These are phyloP conservation scores for Fusarium virguliforme DNA, from an alignment of 2,329 filamentous ascomycete genomes.

Conservation along the genomic window DNA sequence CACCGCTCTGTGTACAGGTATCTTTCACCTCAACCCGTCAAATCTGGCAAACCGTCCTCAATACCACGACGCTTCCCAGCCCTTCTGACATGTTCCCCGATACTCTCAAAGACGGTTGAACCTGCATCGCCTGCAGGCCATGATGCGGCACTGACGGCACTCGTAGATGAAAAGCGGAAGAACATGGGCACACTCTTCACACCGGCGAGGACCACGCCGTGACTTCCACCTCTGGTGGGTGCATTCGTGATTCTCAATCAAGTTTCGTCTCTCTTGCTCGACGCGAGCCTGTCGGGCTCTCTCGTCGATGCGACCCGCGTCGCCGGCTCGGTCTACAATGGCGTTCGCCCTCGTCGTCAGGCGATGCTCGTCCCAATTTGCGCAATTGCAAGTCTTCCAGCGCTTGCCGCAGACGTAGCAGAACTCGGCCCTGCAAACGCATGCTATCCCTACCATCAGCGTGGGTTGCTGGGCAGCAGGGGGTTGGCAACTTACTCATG, in stretches of 20 bases:
- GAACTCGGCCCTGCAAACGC: slow-evolving; percentile 64
- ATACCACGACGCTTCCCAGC: not conserved
- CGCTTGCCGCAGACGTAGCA: slow-evolving; percentile 63
- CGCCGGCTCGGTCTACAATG: slow-evolving; percentile 51
- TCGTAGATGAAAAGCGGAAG: slow-evolving; percentile 63
- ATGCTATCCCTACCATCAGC: slow-evolving; percentile 55
- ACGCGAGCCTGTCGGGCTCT: not conserved
- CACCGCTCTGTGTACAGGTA: too few relatives aligned
- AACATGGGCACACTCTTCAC: slow-evolving; percentile 61
- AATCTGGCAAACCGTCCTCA: not conserved
- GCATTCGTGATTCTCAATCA: slow-evolving; percentile 59
- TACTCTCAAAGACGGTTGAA: slow-evolving; percentile 56
- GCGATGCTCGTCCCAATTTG: slow-evolving; percentile 57
- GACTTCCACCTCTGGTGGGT: slow-evolving; percentile 57
- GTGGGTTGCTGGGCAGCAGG: not conserved
- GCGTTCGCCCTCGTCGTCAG: slow-evolving; percentile 54
- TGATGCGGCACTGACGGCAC: slow-evolving; percentile 62
- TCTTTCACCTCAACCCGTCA: not conserved
- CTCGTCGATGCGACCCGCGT: not conserved
- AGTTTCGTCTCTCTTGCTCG: slow-evolving; percentile 6
- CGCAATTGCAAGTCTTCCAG: slow-evolving; percentile 62
- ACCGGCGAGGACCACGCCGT: slow-evolving; percentile 55
- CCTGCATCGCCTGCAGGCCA: slow-evolving; percentile 64
- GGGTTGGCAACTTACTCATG: slow-evolving; percentile 65
- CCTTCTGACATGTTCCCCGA: not conserved